These are phyloP conservation scores for Aspergillus flavus DNA, from an alignment of 2,329 filamentous ascomycete species.

Conservation along the genomic window DNA sequence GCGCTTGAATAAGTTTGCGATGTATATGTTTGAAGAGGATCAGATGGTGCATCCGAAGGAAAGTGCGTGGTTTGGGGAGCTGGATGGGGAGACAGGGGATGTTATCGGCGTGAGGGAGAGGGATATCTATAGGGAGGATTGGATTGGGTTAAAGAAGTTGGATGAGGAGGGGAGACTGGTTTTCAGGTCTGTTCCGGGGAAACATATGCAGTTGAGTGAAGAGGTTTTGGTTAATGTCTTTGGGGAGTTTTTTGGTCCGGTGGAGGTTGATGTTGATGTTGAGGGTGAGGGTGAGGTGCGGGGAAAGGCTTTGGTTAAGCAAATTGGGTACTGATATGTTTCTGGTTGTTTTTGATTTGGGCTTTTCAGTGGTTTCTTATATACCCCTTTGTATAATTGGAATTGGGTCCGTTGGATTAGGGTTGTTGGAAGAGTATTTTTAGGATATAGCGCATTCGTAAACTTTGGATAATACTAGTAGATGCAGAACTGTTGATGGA, in stretches of 20 bases:
- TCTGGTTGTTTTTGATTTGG: not conserved
- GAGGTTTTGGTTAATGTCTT: slow-evolving; percentile 69
- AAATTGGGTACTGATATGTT: slow-evolving; percentile 12
- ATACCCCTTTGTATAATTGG: slow-evolving; percentile 1
- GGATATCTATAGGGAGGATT: slow-evolving; percentile 82
- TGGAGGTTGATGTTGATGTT: slow-evolving; percentile 20
- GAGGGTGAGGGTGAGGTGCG: not conserved
- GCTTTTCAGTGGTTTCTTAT: not conserved
- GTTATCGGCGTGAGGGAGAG: slow-evolving; percentile 69
- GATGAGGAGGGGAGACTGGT: slow-evolving; percentile 78
- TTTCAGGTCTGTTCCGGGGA: slow-evolving; percentile 72
- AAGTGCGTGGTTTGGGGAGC: slow-evolving; percentile 86
- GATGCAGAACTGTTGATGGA: not conserved
- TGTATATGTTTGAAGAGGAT: slow-evolving; percentile 90
- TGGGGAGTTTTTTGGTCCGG: slow-evolving; percentile 48
- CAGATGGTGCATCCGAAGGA: slow-evolving; percentile 86
- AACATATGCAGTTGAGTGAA: slow-evolving; percentile 79
- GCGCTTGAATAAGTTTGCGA: slow-evolving; percentile 73
- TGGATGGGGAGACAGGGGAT: slow-evolving; percentile 67
- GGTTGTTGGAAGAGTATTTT: not conserved
- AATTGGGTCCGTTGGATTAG: not conserved
- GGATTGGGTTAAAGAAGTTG: slow-evolving; percentile 80
- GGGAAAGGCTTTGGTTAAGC: slow-evolving; percentile 19
- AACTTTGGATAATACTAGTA: not conserved
- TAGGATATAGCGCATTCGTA: not conserved